Base-by-base conservation (phyloP, 495 filamentous ascomycete species). In the Daldinia vernicosa region DNA sequence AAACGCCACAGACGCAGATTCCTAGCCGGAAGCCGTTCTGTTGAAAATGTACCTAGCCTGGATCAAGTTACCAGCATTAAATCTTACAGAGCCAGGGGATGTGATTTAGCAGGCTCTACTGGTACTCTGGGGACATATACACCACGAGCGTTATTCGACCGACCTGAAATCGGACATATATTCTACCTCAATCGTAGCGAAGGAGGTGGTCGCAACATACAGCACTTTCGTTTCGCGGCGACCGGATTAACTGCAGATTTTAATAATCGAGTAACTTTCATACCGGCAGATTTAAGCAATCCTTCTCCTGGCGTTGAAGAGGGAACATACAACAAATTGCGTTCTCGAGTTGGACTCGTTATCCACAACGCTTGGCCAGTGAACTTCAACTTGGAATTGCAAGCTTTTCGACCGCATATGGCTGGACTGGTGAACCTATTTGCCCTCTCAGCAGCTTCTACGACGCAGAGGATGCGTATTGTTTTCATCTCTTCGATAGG, bases 401-500 rank as follows among this genome's bases (percentile, higher is more conserved):
- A 47, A 22, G 43, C 43, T 19, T 47, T 47, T 47, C 43, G 17
- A 22, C 43, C 43, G 8, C 43, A 22, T 4, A 17, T 47, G 2
- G 17, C 17, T 22, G 43, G 17, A 24, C 17, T 47, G 12, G 43
- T 47, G 0, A 47, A 47, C 17, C 3, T 47, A 1, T 47, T 47
- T 14, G 8, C 43, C 0, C 17, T 86, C 40, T 74, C 74, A 11
- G 39, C 78, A 4, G 76, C 58, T 8, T 59, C 19, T 17, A 73
- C 43, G n/a, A 59, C 35, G 58, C 47, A 7, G 14, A 22, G 2
- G 0, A 55, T 55, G 33, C 80, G 15, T 60, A 22, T 89, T 6
- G 59, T 84, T 0, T 89, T 89, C 64, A 71, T 87, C 15, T 88
- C 85, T 0, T 84, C 6, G 50, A 75, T 70, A 28, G 54, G 55